Percentiles rank a stretch among this genome's conserved stretches.
Conservation (phyloP, 495 filamentous ascomycete species). For the Penicillium steckii region DNA sequence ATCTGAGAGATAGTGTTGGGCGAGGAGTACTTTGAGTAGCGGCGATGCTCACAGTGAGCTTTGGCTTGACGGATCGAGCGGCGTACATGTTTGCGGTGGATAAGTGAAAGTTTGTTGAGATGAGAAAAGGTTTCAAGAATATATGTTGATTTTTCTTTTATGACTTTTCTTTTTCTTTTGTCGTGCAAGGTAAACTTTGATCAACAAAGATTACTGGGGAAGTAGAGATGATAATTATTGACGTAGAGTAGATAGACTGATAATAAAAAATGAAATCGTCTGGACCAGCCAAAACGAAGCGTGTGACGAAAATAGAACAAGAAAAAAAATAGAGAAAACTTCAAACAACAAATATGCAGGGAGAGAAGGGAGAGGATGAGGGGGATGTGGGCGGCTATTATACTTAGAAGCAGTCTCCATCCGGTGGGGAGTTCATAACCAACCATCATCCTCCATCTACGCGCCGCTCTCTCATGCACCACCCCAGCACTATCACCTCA, state of each 20-base stretch:
- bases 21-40: conserved; percentile 36
- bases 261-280: conserved; percentile 21
- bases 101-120: conserved; percentile 2
- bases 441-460: conserved; percentile 19
- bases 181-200: conserved; percentile 22
- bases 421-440: conserved; percentile 6
- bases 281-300: conserved; percentile 48
- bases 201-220: conserved; percentile 36
- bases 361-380: conserved; percentile 11
- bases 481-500: conserved; percentile 22
- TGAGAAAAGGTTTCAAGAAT: conserved; percentile 5
- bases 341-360: conserved; percentile 36
- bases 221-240: conserved; percentile 31
- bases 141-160: conserved; percentile 6
- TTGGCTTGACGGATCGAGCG: conserved; percentile 38
- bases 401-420: conserved; percentile 20
- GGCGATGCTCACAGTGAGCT: conserved; percentile 50
- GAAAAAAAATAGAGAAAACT: conserved; percentile 33
- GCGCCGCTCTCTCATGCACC: conserved; percentile 29
- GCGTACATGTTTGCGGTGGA: conserved; percentile 36
- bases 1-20: conserved; percentile 43
- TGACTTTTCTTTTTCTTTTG: background rate
- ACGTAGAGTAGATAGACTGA: conserved; percentile 27
- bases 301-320: conserved; percentile 40
- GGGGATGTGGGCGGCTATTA: conserved; percentile 39